Evolutionary conservation across 768 basidiomycete genomes (phyloP).

Genomic region (Filobasidium floriforme): DNA sequence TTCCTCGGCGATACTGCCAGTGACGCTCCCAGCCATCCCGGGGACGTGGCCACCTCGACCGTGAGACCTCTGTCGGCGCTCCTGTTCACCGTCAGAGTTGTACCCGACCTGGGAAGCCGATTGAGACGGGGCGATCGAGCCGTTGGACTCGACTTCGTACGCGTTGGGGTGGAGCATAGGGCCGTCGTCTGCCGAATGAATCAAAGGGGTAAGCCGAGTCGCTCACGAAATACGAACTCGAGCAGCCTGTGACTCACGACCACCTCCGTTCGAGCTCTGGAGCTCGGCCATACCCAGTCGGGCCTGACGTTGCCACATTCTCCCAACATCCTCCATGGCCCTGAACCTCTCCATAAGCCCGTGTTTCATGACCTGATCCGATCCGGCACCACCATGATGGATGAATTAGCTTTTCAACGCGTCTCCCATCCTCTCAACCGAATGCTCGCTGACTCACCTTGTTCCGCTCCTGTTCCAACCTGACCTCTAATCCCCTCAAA

Average conservation of each 20-base stretch:
- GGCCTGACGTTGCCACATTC: constrained; percentile 43
- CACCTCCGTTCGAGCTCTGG: constrained; percentile 28
- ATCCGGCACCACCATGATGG: neutral
- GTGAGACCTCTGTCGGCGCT: constrained; percentile 21
- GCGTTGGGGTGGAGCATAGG: constrained; percentile 32
- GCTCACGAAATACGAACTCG: neutral
- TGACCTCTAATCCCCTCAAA: constrained; percentile 37
- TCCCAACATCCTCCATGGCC: constrained; percentile 43
- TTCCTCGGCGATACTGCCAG: constrained; percentile 43
- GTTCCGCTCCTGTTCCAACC: constrained; percentile 42
- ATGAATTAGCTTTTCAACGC: neutral
- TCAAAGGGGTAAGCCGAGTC: neutral
- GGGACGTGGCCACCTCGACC: constrained; percentile 13
- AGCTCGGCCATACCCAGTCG: constrained; percentile 39
- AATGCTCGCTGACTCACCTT: constrained; percentile 22
- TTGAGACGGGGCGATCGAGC: constrained; percentile 43
- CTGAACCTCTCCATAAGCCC: constrained; percentile 43
- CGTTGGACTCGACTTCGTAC: constrained; percentile 44
- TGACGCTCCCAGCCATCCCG: constrained; percentile 29
- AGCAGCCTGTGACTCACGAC: constrained; percentile 26
- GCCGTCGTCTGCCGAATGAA: constrained; percentile 15
- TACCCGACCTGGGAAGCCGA: constrained; percentile 43
- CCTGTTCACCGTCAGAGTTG: constrained; percentile 20
- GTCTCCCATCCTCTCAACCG: neutral
- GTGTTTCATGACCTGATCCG: constrained; percentile 34